phyloP scores from a whole-genome alignment of 495 filamentous ascomycete species.

The Trichoderma reesei region DNA sequence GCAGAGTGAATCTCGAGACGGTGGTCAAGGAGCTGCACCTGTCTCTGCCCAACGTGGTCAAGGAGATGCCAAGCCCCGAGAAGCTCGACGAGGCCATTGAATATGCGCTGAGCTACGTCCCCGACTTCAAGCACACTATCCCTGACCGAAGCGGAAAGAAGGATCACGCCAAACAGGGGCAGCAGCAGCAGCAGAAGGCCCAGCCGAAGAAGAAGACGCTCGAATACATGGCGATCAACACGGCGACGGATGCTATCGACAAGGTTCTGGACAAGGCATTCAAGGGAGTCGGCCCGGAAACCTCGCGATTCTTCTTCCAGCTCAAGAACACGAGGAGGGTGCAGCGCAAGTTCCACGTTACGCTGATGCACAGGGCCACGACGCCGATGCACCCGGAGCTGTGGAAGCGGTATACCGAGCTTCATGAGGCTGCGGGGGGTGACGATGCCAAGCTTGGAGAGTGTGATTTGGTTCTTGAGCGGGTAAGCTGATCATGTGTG shows the following conservation, averaged over 20 bases:
- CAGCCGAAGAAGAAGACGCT: slow-evolving; percentile 44
- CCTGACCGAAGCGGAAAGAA: slow-evolving; percentile 33
- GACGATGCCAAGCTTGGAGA: slow-evolving; percentile 32
- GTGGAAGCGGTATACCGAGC: slow-evolving; percentile 56
- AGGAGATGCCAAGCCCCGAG: slow-evolving; percentile 54
- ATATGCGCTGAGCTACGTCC: slow-evolving; percentile 65
- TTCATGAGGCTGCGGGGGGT: slow-evolving; percentile 32
- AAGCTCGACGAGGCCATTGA: slow-evolving; percentile 77
- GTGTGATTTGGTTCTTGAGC: slow-evolving; percentile 43
- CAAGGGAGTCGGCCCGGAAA: slow-evolving; percentile 32
- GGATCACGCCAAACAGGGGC: slow-evolving; percentile 17
- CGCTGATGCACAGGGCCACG: slow-evolving; percentile 70
- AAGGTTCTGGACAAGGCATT: slow-evolving; percentile 61
- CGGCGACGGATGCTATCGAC: slow-evolving; percentile 49
- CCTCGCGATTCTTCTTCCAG: slow-evolving; percentile 59
- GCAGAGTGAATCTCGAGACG: slow-evolving; percentile 77
- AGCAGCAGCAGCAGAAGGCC: slow-evolving; percentile 28
- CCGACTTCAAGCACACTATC: slow-evolving; percentile 64
- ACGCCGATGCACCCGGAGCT: slow-evolving; percentile 48
- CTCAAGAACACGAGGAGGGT: slow-evolving; percentile 64
- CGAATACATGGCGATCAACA: slow-evolving; percentile 72
- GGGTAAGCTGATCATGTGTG: slow-evolving; percentile 14
- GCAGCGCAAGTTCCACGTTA: slow-evolving; percentile 85
- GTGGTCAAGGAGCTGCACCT: slow-evolving; percentile 59
- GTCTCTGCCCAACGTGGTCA: slow-evolving; percentile 65